These are phyloP conservation scores for Oenanthe javanica DNA, from an alignment of 140 eudicot species.

Conservation along the genomic window DNA sequence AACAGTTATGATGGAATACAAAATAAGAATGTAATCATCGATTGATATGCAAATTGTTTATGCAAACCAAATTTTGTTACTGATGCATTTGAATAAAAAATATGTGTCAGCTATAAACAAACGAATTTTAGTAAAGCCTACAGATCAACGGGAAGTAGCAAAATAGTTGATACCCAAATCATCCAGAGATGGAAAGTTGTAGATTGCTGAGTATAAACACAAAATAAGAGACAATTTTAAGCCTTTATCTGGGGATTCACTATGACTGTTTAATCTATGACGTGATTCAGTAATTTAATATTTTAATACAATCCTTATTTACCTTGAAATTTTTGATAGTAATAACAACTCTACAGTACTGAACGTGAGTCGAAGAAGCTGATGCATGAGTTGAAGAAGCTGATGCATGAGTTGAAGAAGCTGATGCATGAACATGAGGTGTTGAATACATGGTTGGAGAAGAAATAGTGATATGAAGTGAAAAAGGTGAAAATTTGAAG, in stretches of 20 bases:
- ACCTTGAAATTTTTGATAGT: not conserved
- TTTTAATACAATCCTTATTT: not conserved
- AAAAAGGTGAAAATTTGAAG: too few species aligned
- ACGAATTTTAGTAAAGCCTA: not conserved
- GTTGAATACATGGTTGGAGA: too few species aligned
- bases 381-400: not conserved
- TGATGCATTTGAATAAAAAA: not conserved
- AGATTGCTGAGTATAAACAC: not conserved
- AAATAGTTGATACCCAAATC: not conserved
- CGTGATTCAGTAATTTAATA: not conserved
- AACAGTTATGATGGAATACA: not conserved
- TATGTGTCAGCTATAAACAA: not conserved
- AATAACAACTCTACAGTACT: not conserved
- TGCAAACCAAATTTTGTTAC: not conserved
- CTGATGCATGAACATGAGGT: not conserved
- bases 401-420: not conserved
- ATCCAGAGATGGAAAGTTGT: not conserved
- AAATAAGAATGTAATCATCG: not conserved
- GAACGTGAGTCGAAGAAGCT: not conserved
- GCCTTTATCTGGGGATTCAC: not conserved
- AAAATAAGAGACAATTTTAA: not conserved
- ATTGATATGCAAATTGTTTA: not conserved
- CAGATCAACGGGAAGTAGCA: not conserved
- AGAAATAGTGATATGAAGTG: too few species aligned
- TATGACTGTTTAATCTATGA: not conserved